Percentiles rank a stretch among this genome's conserved stretches.
Evolutionary conservation across 352 stramenopile genomes (phyloP).

Genomic region (Phytophthora meadii): DNA sequence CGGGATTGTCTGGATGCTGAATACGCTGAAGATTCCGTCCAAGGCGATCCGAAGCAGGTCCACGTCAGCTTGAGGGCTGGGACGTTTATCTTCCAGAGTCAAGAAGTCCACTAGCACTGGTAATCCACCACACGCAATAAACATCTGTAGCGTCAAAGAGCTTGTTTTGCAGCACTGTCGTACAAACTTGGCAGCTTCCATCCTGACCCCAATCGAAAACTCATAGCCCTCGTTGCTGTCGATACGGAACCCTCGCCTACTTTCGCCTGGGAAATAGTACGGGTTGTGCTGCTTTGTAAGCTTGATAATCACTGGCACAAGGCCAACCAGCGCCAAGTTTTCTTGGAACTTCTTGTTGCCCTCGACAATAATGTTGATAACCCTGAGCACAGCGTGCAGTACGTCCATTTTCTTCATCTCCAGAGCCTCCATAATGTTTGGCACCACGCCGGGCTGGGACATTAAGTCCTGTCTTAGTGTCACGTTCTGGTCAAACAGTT

Average conservation of each 20-base stretch:
- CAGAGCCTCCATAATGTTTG: constrained; percentile 93
- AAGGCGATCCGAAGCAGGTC: constrained; percentile 85
- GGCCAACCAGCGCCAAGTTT: constrained; percentile 89
- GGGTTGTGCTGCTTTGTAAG: constrained; percentile 73
- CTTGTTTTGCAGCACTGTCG: constrained; percentile 90
- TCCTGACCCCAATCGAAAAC: constrained; percentile 67
- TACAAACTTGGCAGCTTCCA: constrained; percentile 91
- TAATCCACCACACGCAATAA: constrained; percentile 91
- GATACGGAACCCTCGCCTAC: constrained; percentile 20
- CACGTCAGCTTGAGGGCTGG: constrained; percentile 46
- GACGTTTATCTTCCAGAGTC: constrained; percentile 40
- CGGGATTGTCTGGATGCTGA: constrained; percentile 91
- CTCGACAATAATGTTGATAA: constrained; percentile 92
- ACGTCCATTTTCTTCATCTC: constrained; percentile 93
- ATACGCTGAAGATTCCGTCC: constrained; percentile 92
- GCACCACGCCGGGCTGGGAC: constrained; percentile 91
- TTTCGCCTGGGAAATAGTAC: constrained; percentile 32
- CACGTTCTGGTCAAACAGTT: constrained; percentile 83
- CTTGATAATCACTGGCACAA: constrained; percentile 93
- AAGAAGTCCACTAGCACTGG: constrained; percentile 89
- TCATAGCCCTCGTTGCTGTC: constrained; percentile 30
- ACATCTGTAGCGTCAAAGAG: constrained; percentile 92
- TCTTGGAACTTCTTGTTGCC: constrained; percentile 93
- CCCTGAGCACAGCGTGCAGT: constrained; percentile 81
- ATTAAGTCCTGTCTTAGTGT: constrained; percentile 82